Percentiles rank a stretch among this genome's conserved stretches.
Evolutionary conservation across 139 green algal species (phyloP).

Genomic region (Chlamydomonas asymmetrica): DNA sequence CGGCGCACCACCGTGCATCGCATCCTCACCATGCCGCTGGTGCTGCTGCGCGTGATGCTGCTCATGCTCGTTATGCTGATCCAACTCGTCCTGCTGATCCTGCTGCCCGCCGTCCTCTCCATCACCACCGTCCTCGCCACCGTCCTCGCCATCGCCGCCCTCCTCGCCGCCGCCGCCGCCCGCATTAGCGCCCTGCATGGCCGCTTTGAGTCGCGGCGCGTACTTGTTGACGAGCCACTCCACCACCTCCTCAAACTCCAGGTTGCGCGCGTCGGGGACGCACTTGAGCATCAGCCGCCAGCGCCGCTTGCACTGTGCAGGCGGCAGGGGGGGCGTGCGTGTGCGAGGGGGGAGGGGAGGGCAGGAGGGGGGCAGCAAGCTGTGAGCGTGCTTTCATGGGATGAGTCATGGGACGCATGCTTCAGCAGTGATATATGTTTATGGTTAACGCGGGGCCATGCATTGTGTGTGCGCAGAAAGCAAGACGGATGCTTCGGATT

Average conservation of each 20-base stretch:
- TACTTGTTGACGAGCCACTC: conserved; percentile 17
- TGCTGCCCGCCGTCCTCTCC: background rate
- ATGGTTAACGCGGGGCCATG: too few species aligned
- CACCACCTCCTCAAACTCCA: conserved; percentile 22
- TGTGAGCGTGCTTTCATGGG: too few species aligned
- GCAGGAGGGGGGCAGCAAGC: background rate
- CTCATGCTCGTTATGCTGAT: background rate
- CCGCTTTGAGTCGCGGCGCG: background rate
- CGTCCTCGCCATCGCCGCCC: background rate
- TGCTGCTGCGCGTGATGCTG: conserved; percentile 3
- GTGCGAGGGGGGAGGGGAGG: background rate
- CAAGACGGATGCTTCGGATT: too few species aligned
- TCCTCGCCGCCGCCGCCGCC: background rate
- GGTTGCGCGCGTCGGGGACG: conserved; percentile 25
- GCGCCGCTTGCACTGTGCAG: conserved; percentile 59
- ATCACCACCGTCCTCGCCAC: too few species aligned
- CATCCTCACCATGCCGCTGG: background rate
- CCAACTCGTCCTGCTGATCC: background rate
- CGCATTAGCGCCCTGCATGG: background rate
- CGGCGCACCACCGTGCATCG: background rate
- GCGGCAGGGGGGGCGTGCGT: too few species aligned
- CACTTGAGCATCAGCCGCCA: conserved; percentile 68
- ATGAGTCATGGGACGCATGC: too few species aligned
- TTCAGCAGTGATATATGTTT: too few species aligned
- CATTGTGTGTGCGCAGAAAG: too few species aligned